Evolutionary conservation across 2,329 filamentous ascomycete genomes (phyloP).

Genomic region (Pseudogymnoascus destructans): DNA sequence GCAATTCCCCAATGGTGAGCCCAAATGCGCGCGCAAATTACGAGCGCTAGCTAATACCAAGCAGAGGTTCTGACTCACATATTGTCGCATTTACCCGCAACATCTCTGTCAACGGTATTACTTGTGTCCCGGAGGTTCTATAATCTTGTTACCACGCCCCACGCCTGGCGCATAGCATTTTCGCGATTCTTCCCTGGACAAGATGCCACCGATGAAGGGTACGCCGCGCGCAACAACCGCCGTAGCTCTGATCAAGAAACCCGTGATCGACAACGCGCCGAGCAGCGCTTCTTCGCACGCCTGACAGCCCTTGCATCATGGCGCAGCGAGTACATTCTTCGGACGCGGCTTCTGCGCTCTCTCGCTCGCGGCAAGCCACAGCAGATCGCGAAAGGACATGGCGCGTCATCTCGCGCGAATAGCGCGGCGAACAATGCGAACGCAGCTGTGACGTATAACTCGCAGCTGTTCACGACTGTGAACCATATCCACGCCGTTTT

Average conservation of each 20-base stretch:
- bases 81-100: slow-evolving; percentile 75
- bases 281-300: slow-evolving; percentile 68
- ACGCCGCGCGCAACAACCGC: slow-evolving; percentile 26
- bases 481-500: slow-evolving; percentile 73
- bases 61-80: slow-evolving; percentile 86
- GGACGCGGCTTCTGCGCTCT: slow-evolving; percentile 72
- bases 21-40: slow-evolving; percentile 8
- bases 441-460: slow-evolving; percentile 74
- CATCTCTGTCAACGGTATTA: slow-evolving; percentile 68
- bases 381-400: slow-evolving; percentile 38
- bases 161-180: slow-evolving; percentile 90
- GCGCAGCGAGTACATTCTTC: slow-evolving; percentile 87
- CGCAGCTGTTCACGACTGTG: slow-evolving; percentile 65
- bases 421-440: slow-evolving; percentile 45
- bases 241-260: slow-evolving; percentile 33
- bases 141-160: slow-evolving; percentile 72
- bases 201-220: slow-evolving; percentile 35
- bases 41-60: slow-evolving; percentile 21
- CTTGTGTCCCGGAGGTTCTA: slow-evolving; percentile 84
- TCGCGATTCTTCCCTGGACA: slow-evolving; percentile 78
- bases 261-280: slow-evolving; percentile 48
- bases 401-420: slow-evolving; percentile 36
- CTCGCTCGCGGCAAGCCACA: slow-evolving; percentile 69
- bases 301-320: slow-evolving; percentile 79
- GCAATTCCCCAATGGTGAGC: slow-evolving; percentile 71